Evolutionary conservation across 768 basidiomycete genomes (phyloP), one percentile per base, ranked within the genome.

Genomic region (Lentinula detonsa): DNA sequence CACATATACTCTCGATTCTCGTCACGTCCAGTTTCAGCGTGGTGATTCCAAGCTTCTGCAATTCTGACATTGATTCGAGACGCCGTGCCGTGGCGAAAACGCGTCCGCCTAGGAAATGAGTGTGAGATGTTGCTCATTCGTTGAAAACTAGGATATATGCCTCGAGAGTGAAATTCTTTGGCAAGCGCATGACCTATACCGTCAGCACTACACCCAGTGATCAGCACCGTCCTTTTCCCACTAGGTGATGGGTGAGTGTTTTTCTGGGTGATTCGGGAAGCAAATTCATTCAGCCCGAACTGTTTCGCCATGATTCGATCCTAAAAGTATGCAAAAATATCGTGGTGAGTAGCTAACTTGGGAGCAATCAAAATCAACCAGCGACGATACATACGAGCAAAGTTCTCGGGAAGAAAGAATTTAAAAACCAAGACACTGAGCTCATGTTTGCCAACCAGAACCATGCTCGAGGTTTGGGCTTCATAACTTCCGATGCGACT

Each of bases 81-180:
- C 57, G 42, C 1, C 71, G 66, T 10, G 72, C 60, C 0, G 69
- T 72, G 8, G 72, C 72, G 39, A 73, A 67, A n/a, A 73, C 72
- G 18, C 64, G 67, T n/a, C 58, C 55, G 10, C 69, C 70, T 71
- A 56, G 2, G 13, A 37, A 46, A 53, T 16, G 11, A 15, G 16
- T 42, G 13, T 3, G 23, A 13, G 35, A 16, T 33, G 18, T 39
- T 39, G 37, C 7, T 39, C 37, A 39, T 8, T 39, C 7, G 37
- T 39, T 39, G 13, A 13, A 39, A 39, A 8, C 37, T 39, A 13
- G 37, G 9, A 39, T 13, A 61, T 62, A 6, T 15, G 64, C 65
- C 66, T 33, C 52, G 50, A 16, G 60, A 23, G 28, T 64, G 64
- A 56, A 59, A 67, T 55, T 69, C 69, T 28, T 55, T 56, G 3